Percentiles rank a stretch among this genome's conserved stretches.
Evolutionary conservation across 768 basidiomycete genomes (phyloP).

Genomic region (Kwoniella sp.): DNA sequence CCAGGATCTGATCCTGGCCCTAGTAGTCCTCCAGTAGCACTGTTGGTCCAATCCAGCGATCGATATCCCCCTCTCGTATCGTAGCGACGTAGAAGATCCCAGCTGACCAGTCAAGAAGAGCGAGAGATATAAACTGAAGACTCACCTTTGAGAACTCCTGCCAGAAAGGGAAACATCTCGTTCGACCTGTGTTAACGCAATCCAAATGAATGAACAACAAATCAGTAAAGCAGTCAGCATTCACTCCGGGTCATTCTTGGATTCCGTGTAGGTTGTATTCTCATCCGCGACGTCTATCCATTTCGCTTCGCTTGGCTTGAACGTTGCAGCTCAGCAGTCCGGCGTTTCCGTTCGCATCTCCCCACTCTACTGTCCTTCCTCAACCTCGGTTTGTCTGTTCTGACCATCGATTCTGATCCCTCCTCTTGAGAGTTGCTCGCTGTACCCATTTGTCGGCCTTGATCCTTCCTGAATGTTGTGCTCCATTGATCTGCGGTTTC

Average conservation of each 20-base stretch:
- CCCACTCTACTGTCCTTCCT: neutral
- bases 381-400: no score
- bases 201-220: no score
- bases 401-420: no score
- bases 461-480: no score
- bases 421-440: no score
- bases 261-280: no score
- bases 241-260: neutral
- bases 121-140: neutral
- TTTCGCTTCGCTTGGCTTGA: neutral
- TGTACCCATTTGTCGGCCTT: no score
- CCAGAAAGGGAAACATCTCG: slow-evolving; percentile 89
- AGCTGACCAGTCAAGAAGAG: neutral
- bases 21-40: no score
- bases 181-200: slow-evolving; percentile 64
- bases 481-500: no score
- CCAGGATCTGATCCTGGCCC: no score
- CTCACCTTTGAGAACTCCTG: slow-evolving; percentile 64
- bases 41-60: neutral
- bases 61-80: neutral
- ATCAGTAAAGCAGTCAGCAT: no score
- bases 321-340: neutral
- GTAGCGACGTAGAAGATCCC: neutral
- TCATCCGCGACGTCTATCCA: no score
- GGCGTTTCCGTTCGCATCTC: neutral